Evolutionary conservation across 805 yeast species (phyloP), one percentile per base, ranked within the genome.

Genomic region (Nematodospora valgi): DNA sequence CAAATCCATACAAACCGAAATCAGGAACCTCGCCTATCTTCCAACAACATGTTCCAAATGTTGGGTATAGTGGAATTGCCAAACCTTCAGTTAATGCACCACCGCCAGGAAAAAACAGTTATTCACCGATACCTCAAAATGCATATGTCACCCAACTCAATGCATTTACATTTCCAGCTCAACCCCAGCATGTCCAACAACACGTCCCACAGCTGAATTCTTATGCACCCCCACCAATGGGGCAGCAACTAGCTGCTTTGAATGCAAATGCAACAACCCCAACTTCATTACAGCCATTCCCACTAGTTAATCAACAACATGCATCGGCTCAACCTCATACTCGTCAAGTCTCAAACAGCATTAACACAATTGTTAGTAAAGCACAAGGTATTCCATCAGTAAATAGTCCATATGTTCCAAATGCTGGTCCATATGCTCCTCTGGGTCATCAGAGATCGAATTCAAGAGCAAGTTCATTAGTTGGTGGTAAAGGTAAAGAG

Each of bases 371-470:
- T 34, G 47, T 58, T 6, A 52, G 8, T 45, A 49, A 32, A 32
- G 35, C 5, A 38, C 45, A 14, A 54, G 54, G 48, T 19, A 23
- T 25, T 23, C 44, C 47, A 27, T 45, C 61, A 17, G 43, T 53
- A 21, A 20, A 52, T 14, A 63, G 70, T 37, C 71, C 72, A 2
- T 67, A 67, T 42, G 65, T 67, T 8, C 73, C 73, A 1, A 54
- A 57, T 30, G 53, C 68, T 8, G 73, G 73, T 6, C 73, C 71
- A 3, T 67, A 67, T 38, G 72, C 65, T 6, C 73, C 73, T 4
- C 50, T 52, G 25, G 48, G 43, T 21, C 59, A 59, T 41, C 48
- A 51, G 41, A 55, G 58, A 31, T 52, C 62, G 0, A 71, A 65
- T 39, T 64, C 70, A 5, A 47, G 72, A 39, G 62, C 66, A 3